These are phyloP conservation scores for Populus davidiana DNA, from an alignment of 345 rosid genomes.

Conservation along the genomic window DNA sequence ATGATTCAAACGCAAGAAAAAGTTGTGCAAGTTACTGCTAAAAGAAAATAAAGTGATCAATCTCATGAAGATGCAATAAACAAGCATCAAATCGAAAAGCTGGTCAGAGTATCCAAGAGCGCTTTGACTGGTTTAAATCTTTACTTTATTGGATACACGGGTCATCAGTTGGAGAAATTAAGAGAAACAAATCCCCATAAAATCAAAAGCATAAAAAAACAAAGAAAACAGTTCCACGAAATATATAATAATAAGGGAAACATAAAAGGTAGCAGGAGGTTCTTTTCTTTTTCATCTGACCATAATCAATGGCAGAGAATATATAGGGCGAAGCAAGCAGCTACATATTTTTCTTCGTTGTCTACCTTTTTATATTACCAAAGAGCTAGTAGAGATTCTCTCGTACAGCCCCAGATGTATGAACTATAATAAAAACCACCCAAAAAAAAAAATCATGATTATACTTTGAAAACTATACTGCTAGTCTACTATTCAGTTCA, in stretches of 20 bases:
- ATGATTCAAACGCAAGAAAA: too few relatives aligned
- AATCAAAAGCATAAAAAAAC: background rate
- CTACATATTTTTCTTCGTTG: background rate
- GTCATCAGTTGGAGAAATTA: background rate
- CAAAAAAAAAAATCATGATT: background rate
- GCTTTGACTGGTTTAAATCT: background rate
- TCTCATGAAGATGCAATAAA: background rate
- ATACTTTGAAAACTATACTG: conserved; percentile 1
- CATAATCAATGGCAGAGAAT: conserved; percentile 13
- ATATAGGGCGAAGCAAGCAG: background rate
- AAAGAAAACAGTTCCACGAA: background rate
- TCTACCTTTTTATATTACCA: conserved; percentile 11
- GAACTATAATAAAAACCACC: background rate
- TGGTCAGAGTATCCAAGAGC: conserved; percentile 40
- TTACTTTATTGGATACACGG: background rate
- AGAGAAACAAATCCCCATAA: background rate
- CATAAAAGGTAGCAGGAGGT: background rate
- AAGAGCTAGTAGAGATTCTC: conserved; percentile 49
- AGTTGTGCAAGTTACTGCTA: background rate
- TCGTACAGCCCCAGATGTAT: conserved; percentile 25
- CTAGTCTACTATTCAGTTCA: conserved; percentile 19
- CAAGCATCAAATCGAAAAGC: conserved; percentile 14
- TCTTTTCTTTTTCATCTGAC: background rate
- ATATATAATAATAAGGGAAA: background rate
- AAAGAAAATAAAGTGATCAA: conserved; percentile 2